Base-by-base conservation (phyloP, 352 stramenopile genomes). In the Globisporangium middletonii region DNA sequence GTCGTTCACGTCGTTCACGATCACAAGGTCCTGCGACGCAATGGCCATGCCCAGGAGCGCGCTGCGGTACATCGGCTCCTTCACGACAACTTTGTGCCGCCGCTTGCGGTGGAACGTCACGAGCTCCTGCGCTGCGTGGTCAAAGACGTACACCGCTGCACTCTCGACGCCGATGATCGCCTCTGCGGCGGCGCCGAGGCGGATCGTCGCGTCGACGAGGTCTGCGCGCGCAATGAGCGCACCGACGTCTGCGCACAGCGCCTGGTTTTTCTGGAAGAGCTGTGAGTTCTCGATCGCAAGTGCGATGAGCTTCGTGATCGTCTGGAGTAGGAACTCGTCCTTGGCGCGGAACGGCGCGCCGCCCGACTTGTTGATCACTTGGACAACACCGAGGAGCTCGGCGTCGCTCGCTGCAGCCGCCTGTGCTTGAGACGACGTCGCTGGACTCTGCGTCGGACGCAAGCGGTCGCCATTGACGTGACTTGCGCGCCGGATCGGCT, bases 341-440 rank as follows among this genome's bases (percentile, higher is more conserved):
- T 89, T 89, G n/a, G 77, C 63, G 18, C 77, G 80, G 64, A 92
- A 92, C 26, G 79, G 77, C 13, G 82, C 79, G 9, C 79, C 82
- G 19, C 82, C 79, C 0, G 82, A 86, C 42, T 92, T 92, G 65
- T 89, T 92, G 59, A 89, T 92, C 11, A 92, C 81, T 44, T 92
- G 82, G 2, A 92, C 79, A 9, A 92, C 82, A 26, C 82, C 82
- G 2, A 92, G 63, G 4, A 92, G 64, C 7, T 50, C 77, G 16
- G 81, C 70, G 1, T 79, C 63, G 35, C 15, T 60, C 6, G 5
- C 43, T 26, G 27, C 12, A 8, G 59, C 51, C 19, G 61, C 30
- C 26, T 54, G 47, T 8, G 28, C 44, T 16, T 50, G 47, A 33
- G 15, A 53, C 23, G 49, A 42, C 5, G 28, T 15, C 13, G 42